Percentiles rank a stretch among this genome's conserved stretches.
Evolutionary conservation across 192 early-diverging fungal species (phyloP).

Genomic region (Diversispora epigaea): DNA sequence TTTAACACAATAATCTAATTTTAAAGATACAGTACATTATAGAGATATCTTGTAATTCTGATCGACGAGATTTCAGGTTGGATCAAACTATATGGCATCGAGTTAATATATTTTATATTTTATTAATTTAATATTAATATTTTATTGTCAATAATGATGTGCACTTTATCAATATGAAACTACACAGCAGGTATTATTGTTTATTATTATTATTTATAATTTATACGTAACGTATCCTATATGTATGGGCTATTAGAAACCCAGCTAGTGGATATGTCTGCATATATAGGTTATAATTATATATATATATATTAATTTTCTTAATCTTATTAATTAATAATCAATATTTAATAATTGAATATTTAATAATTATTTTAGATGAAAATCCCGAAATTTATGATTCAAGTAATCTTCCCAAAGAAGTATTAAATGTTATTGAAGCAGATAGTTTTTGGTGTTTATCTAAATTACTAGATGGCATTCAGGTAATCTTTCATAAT

Average conservation of each 20-base stretch:
- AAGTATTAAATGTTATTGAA: slow-evolving; percentile 72
- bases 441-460: slow-evolving; percentile 98
- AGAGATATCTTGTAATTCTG: slow-evolving; percentile 90
- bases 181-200: slow-evolving; percentile 67
- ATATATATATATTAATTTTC: too few relatives aligned
- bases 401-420: slow-evolving; percentile 47
- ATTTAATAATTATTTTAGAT: slow-evolving; percentile 35
- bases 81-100: slow-evolving; percentile 94
- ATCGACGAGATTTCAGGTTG: slow-evolving; percentile 70
- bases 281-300: slow-evolving; percentile 53
- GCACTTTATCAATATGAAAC: slow-evolving; percentile 76
- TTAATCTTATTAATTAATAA: not conserved
- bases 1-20: too few relatives aligned
- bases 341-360: not conserved
- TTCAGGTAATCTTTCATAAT: slow-evolving; percentile 61
- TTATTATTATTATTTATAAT: too few relatives aligned
- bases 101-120: slow-evolving; percentile 35
- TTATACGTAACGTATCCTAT: slow-evolving; percentile 80
- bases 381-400: slow-evolving; percentile 59
- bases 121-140: too few relatives aligned
- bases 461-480: slow-evolving; percentile 92
- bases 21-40: not conserved
- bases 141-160: slow-evolving; percentile 84
- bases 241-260: slow-evolving; percentile 96
- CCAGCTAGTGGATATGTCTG: slow-evolving; percentile 95